Evolutionary conservation across 108 stramenopile genomes (phyloP).

Genomic region (Fistulifera pelliculosa): DNA sequence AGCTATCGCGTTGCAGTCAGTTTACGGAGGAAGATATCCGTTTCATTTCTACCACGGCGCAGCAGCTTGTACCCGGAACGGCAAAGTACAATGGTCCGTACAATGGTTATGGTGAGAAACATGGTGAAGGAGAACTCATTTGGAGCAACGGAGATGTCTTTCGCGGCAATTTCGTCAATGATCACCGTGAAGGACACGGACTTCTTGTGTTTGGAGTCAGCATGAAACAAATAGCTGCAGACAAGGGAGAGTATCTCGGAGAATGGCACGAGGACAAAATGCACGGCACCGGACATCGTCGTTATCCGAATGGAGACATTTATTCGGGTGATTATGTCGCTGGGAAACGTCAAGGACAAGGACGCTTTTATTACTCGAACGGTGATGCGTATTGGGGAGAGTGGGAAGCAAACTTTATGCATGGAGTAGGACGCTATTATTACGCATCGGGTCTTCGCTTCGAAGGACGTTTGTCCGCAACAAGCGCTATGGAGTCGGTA

Average conservation of each 20-base stretch:
- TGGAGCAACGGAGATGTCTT: slow-evolving; percentile 8
- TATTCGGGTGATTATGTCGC: slow-evolving; percentile 32
- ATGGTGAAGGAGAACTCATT: slow-evolving; percentile 14
- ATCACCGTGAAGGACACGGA: slow-evolving; percentile 11
- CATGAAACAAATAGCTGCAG: slow-evolving; percentile 46
- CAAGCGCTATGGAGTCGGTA: slow-evolving; percentile 42
- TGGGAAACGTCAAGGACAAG: slow-evolving; percentile 43
- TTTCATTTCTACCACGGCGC: too few species aligned
- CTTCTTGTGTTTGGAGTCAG: slow-evolving; percentile 23
- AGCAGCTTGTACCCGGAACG: background rate
- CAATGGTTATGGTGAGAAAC: slow-evolving; percentile 31
- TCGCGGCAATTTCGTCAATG: slow-evolving; percentile 11
- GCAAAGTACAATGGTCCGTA: slow-evolving; percentile 38
- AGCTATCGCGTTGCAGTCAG: too few species aligned
- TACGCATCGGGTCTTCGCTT: slow-evolving; percentile 41
- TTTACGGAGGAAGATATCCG: too few species aligned
- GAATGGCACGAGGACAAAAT: slow-evolving; percentile 47
- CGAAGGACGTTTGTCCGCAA: slow-evolving; percentile 46
- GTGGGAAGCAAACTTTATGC: slow-evolving; percentile 12
- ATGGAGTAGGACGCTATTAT: slow-evolving; percentile 34
- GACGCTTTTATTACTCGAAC: slow-evolving; percentile 18
- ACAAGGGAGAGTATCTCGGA: slow-evolving; percentile 49
- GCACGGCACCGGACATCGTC: slow-evolving; percentile 43
- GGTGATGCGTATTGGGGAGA: slow-evolving; percentile 20
- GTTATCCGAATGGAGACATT: slow-evolving; percentile 48